These are phyloP conservation scores for Carex parvula DNA, from an alignment of 176 grass and related monocot genomes.

Conservation along the genomic window DNA sequence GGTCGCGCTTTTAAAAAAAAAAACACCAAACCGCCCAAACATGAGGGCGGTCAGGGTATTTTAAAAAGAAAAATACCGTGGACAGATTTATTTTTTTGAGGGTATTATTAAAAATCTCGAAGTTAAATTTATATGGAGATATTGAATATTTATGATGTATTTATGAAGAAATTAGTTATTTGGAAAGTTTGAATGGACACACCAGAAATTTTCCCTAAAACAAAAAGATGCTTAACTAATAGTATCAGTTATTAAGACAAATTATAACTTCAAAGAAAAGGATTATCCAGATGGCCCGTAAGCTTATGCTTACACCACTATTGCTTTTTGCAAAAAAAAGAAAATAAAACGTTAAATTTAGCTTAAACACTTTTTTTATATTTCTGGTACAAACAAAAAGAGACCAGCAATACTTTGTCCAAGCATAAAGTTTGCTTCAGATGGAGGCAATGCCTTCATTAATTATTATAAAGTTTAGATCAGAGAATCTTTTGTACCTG, in stretches of 20 bases:
- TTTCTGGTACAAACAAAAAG: slow-evolving; percentile 23
- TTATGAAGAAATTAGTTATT: too few relatives aligned
- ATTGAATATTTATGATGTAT: too few relatives aligned
- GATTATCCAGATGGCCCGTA: neutral
- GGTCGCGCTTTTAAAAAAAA: too few relatives aligned
- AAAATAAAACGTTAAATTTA: neutral
- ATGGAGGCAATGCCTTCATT: slow-evolving; percentile 7
- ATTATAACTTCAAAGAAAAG: neutral
- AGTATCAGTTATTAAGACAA: neutral
- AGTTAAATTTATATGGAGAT: too few relatives aligned
- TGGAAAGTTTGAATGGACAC: too few relatives aligned
- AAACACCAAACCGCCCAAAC: too few relatives aligned
- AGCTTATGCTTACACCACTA: neutral
- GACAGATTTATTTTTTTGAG: too few relatives aligned
- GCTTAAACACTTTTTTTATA: neutral
- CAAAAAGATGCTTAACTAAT: neutral
- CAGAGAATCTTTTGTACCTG: neutral
- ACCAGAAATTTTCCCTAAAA: too few relatives aligned
- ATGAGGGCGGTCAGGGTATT: too few relatives aligned
- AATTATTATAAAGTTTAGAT: neutral
- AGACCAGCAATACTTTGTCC: neutral
- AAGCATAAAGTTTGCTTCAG: slow-evolving; percentile 10
- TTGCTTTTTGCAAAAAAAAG: neutral
- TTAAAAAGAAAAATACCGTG: too few relatives aligned
- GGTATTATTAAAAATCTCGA: too few relatives aligned